Base-by-base conservation (phyloP, 2,329 filamentous ascomycete genomes). In the Colletotrichum noveboracense region DNA sequence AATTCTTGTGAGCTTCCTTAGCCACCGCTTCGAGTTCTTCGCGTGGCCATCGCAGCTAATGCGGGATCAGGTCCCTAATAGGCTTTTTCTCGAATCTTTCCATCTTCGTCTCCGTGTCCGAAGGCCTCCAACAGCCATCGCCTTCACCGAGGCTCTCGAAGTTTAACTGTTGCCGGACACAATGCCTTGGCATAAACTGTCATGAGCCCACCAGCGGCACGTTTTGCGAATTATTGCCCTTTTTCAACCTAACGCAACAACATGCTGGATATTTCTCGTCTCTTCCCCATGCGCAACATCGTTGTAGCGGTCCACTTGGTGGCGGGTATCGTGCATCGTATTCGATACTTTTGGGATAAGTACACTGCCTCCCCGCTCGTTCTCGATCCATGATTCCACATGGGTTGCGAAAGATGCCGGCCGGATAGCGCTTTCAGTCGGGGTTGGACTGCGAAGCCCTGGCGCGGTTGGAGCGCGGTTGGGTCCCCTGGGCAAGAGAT, bases 311-410 rank as follows among this genome's bases (percentile, higher is more conserved):
- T 60, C 74, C 70, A 75, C 74, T 69, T 75, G 24, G 43, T 34
- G 64, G 70, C 70, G 74, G 74, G 70, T 69, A 65, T 75, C 74
- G 70, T 73, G 70, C 74, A 69, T 75, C 64, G 70, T 65, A 68
- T 60, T 65, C 64, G 56, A 69, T 69, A 65, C 62, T 28, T 65
- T 38, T 21, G 65, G 43, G 14, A 60, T 36, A 21, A 24, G 62
- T 72, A 62, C 24, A 14, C 24, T 38, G 24, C 30, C 6, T 43
- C 69, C 69, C 69, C 64, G 38, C 69, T 43, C 28, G n/a, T 26
- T 58, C 32, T 55, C 56, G 34, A 65, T 74, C 43, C 64, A 52
- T 69, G 64, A 75, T 64, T 75, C 64, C 74, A 75, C 74, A 73
- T 75, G 56, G 74, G 62, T 52, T 21, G 26, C 21, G n/a, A 61